These are phyloP conservation scores for Exserohilum rostratum DNA, from an alignment of 2,329 filamentous ascomycete species.

Conservation along the genomic window DNA sequence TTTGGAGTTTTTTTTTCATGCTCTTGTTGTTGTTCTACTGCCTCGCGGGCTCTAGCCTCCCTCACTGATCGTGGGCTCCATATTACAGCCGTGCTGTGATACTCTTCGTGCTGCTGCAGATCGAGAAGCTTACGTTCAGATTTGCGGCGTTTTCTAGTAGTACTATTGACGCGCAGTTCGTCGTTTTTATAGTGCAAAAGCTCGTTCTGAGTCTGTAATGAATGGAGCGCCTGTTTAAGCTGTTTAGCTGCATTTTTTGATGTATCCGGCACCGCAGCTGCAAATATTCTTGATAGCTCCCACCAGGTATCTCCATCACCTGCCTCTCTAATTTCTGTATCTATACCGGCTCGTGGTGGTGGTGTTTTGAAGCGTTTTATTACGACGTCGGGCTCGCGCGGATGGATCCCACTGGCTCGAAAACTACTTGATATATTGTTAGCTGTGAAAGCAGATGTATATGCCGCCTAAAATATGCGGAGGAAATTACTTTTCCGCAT, in stretches of 20 bases:
- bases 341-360: not conserved
- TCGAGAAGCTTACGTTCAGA: not conserved
- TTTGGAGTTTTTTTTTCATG: not conserved
- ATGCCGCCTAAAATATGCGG: not conserved
- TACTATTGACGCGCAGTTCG: not conserved
- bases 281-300: not conserved
- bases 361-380: not conserved
- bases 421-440: not conserved
- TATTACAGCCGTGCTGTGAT: not conserved
- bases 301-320: not conserved
- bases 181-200: not conserved
- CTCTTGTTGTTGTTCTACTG: not conserved
- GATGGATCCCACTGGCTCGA: not conserved
- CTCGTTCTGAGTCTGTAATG: not conserved
- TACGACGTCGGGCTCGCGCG: not conserved
- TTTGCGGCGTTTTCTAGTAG: not conserved
- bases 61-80: not conserved
- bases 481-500: not conserved
- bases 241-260: not conserved
- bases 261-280: not conserved
- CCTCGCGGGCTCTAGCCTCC: not conserved
- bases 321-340: not conserved
- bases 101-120: not conserved
- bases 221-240: not conserved
- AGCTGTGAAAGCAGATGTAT: not conserved